These are phyloP conservation scores for Fonsecaea monophora DNA, from an alignment of 2,329 filamentous ascomycete species.

Conservation along the genomic window DNA sequence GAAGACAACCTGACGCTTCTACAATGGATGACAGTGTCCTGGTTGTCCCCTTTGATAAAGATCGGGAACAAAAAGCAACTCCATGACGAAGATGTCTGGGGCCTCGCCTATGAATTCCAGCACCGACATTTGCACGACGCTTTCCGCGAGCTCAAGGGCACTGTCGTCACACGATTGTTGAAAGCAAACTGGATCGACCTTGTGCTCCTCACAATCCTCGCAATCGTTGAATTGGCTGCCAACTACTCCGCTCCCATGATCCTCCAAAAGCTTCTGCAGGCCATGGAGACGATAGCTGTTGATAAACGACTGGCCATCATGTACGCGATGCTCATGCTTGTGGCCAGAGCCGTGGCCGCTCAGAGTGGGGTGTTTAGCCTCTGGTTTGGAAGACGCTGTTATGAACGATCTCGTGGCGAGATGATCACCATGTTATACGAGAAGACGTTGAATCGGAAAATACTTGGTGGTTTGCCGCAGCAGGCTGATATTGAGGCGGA, in stretches of 20 bases:
- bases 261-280: slow-evolving; percentile 72
- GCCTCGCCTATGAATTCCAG: slow-evolving; percentile 79
- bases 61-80: slow-evolving; percentile 70
- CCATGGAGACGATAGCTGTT: slow-evolving; percentile 64
- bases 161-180: slow-evolving; percentile 72
- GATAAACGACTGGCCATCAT: slow-evolving; percentile 65
- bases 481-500: slow-evolving; percentile 41
- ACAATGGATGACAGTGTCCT: slow-evolving; percentile 84
- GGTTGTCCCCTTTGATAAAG: slow-evolving; percentile 77
- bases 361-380: slow-evolving; percentile 73
- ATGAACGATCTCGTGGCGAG: slow-evolving; percentile 83
- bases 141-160: slow-evolving; percentile 75
- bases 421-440: slow-evolving; percentile 85
- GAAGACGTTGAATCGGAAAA: slow-evolving; percentile 74
- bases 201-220: slow-evolving; percentile 69
- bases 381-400: slow-evolving; percentile 84
- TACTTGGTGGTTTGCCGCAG: slow-evolving; percentile 47
- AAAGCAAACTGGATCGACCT: slow-evolving; percentile 81
- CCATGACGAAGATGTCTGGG: slow-evolving; percentile 81
- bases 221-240: slow-evolving; percentile 66
- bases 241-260: slow-evolving; percentile 70
- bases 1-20: slow-evolving; percentile 81
- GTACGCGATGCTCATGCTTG: slow-evolving; percentile 69
- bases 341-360: slow-evolving; percentile 65
- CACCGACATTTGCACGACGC: slow-evolving; percentile 75